Base-by-base conservation (phyloP, 202 grass and related monocot species). In the Brachypodium distachyon region DNA sequence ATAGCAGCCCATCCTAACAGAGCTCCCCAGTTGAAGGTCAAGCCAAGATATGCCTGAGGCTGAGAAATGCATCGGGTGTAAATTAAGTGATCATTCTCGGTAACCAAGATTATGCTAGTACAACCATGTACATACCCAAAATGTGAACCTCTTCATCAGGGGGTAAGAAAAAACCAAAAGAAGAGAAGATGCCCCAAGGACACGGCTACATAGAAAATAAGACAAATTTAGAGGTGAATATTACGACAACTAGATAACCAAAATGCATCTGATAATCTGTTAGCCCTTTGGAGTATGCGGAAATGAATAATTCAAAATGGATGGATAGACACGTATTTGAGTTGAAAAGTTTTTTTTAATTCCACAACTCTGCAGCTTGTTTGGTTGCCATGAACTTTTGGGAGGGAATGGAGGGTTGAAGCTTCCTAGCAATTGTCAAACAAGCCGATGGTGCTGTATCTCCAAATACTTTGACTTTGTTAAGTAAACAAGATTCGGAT, bases 11-110 rank as follows among this genome's bases (percentile, higher is more conserved):
- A 93, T 52, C 88, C 91, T 82, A 97, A 86, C 64, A 97, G 83
- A 79, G 86, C 91, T 64, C 91, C 94, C 91, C 91, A 97, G 74
- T 97, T 97, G 80, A 94, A 94, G 17, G 94, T 92, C 53, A 94
- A 83, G 77, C 91, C 94, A 75, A 97, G 84, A 77, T 68, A 94
- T 65, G 91, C 86, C 82, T 97, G 94, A 85, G 94, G 90, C 94
- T 97, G 77, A 58, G 39, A 27, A 66, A 34, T 49, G 74, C 33
- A 91, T 10, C 3, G 17, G 82, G 58, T 37, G 47, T 47, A 73
- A 61, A 23, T 57, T 25, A 26, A 28, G 16, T 52, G 11, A 57
- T 57, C 53, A 71, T 41, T 65, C 9, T 50, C 3, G 22, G 6
- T 77, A 52, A 44, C 6, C 11, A 68, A 66, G 1, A 67, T 67